Conservation (phyloP, 2,329 filamentous ascomycete species). For the Fusarium secorum region DNA sequence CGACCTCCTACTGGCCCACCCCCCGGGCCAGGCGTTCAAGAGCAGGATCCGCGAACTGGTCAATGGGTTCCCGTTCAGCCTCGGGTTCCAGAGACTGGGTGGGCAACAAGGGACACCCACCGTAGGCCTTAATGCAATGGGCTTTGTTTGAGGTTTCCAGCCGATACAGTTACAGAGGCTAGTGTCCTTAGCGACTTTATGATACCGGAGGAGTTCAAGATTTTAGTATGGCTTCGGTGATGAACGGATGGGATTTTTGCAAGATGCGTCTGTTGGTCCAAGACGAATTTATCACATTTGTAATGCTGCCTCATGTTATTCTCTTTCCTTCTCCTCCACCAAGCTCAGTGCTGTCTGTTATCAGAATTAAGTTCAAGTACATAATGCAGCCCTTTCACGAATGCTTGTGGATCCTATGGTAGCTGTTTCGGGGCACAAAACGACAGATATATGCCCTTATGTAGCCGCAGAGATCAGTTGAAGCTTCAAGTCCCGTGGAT, state of each 20-base stretch:
- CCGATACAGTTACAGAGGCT: not conserved
- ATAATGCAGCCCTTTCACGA: too few species aligned
- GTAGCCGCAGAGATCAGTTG: too few species aligned
- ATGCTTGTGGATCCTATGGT: too few species aligned
- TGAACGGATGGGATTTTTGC: slow-evolving; percentile 1
- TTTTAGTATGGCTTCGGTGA: slow-evolving; percentile 25
- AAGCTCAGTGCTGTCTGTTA: too few species aligned
- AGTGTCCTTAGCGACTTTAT: slow-evolving; percentile 25
- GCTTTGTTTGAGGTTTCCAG: slow-evolving; percentile 5
- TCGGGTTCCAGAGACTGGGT: slow-evolving; percentile 46
- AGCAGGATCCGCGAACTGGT: slow-evolving; percentile 48
- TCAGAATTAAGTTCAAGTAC: too few species aligned
- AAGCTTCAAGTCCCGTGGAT: too few species aligned
- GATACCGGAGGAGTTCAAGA: slow-evolving; percentile 30
- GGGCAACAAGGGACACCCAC: slow-evolving; percentile 44
- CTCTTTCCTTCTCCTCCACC: too few species aligned
- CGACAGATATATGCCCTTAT: too few species aligned
- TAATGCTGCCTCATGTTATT: too few species aligned
- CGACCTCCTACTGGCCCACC: slow-evolving; percentile 34
- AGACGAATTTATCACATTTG: too few species aligned
- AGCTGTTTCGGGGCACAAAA: too few species aligned
- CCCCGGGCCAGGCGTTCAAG: slow-evolving; percentile 40
- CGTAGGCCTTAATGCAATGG: slow-evolving; percentile 36
- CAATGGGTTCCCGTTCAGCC: slow-evolving; percentile 48
- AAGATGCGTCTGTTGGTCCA: too few species aligned